phyloP scores from a whole-genome alignment of 2,329 filamentous ascomycete species.

The Coniochaeta hoffmannii region DNA sequence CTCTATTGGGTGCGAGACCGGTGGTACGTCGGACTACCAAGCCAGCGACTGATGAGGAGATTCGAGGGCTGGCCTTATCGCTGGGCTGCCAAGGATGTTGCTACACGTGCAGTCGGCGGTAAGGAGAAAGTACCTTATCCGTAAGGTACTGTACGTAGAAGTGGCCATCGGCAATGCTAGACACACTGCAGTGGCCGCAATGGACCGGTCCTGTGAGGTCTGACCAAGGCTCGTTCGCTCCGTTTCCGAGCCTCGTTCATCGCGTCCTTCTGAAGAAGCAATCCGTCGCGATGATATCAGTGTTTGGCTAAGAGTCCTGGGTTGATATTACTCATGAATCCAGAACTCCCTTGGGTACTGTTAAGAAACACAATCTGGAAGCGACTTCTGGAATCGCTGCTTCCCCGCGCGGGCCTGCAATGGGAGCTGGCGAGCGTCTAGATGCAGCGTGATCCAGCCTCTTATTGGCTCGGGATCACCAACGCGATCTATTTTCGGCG shows the following conservation, averaged over 20 bases:
- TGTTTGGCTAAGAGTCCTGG: no score
- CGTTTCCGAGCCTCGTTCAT: no score
- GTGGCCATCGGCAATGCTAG: no score
- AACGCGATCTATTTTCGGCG: constrained; percentile 18
- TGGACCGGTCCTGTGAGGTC: no score
- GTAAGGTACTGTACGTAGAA: no score
- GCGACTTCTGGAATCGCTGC: neutral
- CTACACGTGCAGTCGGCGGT: neutral
- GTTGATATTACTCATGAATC: no score
- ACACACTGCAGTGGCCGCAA: no score
- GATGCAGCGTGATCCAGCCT: constrained; percentile 20
- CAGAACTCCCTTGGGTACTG: no score
- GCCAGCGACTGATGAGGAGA: neutral
- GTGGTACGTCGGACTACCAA: neutral
- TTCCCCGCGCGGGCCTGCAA: neutral
- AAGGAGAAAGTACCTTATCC: neutral
- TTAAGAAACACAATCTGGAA: neutral
- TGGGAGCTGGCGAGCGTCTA: constrained; percentile 16
- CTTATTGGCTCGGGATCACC: constrained; percentile 15
- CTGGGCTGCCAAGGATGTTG: neutral
- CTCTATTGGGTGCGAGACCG: neutral
- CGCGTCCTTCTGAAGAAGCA: no score
- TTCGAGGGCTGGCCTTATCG: neutral
- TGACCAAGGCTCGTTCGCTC: no score
- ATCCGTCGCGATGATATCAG: no score